Evolutionary conservation across 2,329 filamentous ascomycete species (phyloP).

Genomic region (Colletotrichum camelliae): DNA sequence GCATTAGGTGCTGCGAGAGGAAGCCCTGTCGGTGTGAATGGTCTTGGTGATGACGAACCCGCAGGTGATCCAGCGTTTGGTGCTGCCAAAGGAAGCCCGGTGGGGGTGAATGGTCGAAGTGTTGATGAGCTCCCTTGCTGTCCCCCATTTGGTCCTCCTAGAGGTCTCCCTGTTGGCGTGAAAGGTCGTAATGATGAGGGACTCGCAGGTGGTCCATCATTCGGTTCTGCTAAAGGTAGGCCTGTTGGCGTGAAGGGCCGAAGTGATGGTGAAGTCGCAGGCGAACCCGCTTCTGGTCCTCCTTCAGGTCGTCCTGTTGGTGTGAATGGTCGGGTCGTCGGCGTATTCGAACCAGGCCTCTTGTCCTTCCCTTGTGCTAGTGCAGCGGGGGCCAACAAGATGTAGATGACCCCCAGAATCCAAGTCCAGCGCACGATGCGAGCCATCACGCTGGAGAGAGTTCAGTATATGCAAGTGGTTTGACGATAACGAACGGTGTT

Average conservation of each 20-base stretch:
- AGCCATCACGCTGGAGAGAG: not conserved
- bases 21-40: not conserved
- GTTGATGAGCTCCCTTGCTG: not conserved
- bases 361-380: not conserved
- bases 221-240: not conserved
- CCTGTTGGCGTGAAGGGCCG: not conserved
- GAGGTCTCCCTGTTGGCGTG: not conserved
- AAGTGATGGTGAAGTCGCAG: accelerated
- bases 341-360: not conserved
- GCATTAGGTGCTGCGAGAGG: not conserved
- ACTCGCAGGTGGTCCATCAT: not conserved
- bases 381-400: not conserved
- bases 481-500: not conserved
- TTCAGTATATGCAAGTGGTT: not conserved
- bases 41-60: not conserved
- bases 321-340: not conserved
- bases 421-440: not conserved
- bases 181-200: not conserved
- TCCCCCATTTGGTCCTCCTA: not conserved
- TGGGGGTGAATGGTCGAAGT: not conserved
- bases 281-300: not conserved
- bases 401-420: not conserved
- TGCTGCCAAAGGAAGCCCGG: not conserved
- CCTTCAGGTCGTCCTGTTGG: not conserved
- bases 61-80: not conserved